Base-by-base conservation (phyloP, 2,329 filamentous ascomycete species). In the Microsporum audouinii region DNA sequence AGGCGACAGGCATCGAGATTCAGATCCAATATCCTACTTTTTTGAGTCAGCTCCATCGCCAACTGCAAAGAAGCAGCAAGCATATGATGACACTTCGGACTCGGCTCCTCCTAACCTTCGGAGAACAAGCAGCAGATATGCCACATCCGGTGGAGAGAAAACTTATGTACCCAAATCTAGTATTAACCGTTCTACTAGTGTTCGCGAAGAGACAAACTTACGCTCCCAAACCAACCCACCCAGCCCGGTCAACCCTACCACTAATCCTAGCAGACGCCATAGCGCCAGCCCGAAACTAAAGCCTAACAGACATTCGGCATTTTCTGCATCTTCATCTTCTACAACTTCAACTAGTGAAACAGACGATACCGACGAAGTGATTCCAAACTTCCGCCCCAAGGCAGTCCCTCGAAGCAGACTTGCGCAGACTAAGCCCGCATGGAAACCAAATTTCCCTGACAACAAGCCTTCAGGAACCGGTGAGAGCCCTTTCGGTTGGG, bases 61-160 rank as follows among this genome's bases (percentile, higher is more conserved):
- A 23, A 76, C 75, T 31, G 69, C 72, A 27, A 75, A 73, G 61
- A 74, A 76, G 64, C 60, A 63, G 58, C 49, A 55, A 59, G 66
- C 62, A n/a, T 67, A 70, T 55, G 73, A 75, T 56, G 70, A 70
- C 14, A 36, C 36, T 2, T 12, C 57, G 3, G 31, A 55, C 29
- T 36, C 58, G 12, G 43, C 39, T 41, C 61, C 61, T 8, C 61
- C 61, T 31, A 65, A 82, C 70, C 68, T 76, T 71, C 57, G 82
- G 77, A 77, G 83, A 47, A 71, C 75, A 5, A 77, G 82, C 56
- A 81, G 80, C 27, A 79, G 78, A 49, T 86, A 86, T 68, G 77
- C 80, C 12, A 76, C 75, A 2, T 70, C 75, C 34, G 76, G 78
- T 60, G 82, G 83, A 36, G 83, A 86, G 68, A 81, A 77, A 65